Conservation (phyloP, 345 rosid genomes). For the Syzygium grande region DNA sequence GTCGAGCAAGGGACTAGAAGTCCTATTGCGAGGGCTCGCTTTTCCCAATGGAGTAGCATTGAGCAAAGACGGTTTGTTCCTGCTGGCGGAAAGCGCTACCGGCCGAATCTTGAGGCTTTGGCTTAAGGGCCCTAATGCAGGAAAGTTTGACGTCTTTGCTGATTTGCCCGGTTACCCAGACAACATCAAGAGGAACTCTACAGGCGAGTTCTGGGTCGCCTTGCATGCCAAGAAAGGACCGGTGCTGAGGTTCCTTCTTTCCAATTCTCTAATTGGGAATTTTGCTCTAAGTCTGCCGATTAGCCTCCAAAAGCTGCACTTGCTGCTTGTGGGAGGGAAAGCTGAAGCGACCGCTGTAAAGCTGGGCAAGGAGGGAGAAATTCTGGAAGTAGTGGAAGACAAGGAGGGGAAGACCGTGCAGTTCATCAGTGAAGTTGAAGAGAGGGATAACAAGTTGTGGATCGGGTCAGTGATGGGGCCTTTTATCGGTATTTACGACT, state of each 20-base stretch:
- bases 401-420: slow-evolving; percentile 37
- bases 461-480: slow-evolving; percentile 61
- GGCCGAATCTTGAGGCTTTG: slow-evolving; percentile 35
- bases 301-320: slow-evolving; percentile 35
- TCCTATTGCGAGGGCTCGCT: slow-evolving; percentile 40
- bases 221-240: slow-evolving; percentile 55
- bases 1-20: slow-evolving; percentile 36
- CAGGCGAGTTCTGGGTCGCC: slow-evolving; percentile 72
- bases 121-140: slow-evolving; percentile 34
- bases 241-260: slow-evolving; percentile 23
- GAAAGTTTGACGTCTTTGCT: slow-evolving; percentile 32
- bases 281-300: slow-evolving; percentile 29
- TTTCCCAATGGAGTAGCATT: slow-evolving; percentile 65
- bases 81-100: slow-evolving; percentile 39
- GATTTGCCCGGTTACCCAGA: slow-evolving; percentile 61
- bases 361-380: slow-evolving; percentile 42
- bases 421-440: slow-evolving; percentile 66
- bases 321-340: slow-evolving; percentile 35
- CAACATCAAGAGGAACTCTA: slow-evolving; percentile 38
- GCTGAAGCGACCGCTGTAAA: slow-evolving; percentile 58
- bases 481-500: slow-evolving; percentile 38
- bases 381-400: slow-evolving; percentile 46
- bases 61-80: slow-evolving; percentile 50
- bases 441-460: slow-evolving; percentile 56
- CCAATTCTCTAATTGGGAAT: slow-evolving; percentile 29